phyloP scores from a whole-genome alignment of 1,284 basidiomycete species.

The Earliella scabrosa region DNA sequence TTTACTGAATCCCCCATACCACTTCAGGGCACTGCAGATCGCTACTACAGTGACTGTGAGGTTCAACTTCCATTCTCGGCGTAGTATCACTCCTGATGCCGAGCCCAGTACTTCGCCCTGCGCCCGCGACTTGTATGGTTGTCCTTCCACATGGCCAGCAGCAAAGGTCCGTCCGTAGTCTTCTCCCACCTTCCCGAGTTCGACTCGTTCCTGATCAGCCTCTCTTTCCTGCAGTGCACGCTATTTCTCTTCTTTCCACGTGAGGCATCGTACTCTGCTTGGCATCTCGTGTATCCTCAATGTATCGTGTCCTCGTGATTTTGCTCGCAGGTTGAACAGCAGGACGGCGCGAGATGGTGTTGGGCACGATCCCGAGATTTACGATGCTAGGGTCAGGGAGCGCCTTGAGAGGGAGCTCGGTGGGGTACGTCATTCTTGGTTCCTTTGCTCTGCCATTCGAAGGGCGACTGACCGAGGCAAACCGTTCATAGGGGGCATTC shows the following conservation, averaged over 20 bases:
- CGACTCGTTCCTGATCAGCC: neutral
- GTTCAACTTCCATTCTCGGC: neutral
- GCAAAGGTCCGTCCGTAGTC: conserved; percentile 14
- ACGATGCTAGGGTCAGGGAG: conserved; percentile 20
- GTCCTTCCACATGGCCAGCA: conserved; percentile 20
- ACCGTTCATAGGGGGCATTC: neutral
- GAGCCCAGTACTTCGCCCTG: conserved; percentile 15
- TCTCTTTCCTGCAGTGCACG: conserved; percentile 8
- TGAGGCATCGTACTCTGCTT: neutral
- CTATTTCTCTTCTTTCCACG: conserved; percentile 18
- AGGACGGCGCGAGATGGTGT: conserved; percentile 7
- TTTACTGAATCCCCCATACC: no score
- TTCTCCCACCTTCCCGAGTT: neutral
- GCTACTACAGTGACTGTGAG: conserved; percentile 19
- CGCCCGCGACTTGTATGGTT: conserved; percentile 18
- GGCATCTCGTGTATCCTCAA: neutral
- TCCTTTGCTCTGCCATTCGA: no score
- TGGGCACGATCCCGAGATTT: conserved; percentile 16
- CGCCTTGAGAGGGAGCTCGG: conserved; percentile 17
- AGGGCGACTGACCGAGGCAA: no score
- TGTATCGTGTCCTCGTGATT: neutral
- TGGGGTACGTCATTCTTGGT: neutral
- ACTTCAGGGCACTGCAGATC: conserved; percentile 14
- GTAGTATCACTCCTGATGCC: neutral
- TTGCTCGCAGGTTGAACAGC: conserved; percentile 11